phyloP scores from a whole-genome alignment of 2,329 filamentous ascomycete genomes.

The Elsinoe arachidis region DNA sequence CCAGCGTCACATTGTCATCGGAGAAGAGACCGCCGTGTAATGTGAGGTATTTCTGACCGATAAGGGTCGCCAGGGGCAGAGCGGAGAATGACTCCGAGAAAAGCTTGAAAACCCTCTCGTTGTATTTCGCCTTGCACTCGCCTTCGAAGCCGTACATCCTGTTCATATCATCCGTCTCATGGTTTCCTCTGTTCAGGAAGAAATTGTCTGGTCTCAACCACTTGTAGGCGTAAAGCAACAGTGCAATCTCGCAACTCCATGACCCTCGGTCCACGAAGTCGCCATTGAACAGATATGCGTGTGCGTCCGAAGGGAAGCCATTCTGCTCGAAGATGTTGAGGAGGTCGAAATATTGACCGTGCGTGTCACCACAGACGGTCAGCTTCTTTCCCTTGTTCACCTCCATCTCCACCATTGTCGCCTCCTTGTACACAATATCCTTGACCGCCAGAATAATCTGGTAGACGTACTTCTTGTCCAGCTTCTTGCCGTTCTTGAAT shows the following conservation, averaged over 20 bases:
- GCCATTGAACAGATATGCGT: constrained; percentile 95
- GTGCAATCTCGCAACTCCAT: constrained; percentile 95
- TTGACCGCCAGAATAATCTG: constrained; percentile 88
- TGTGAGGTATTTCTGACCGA: constrained; percentile 83
- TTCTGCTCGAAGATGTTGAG: constrained; percentile 93
- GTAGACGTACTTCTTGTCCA: constrained; percentile 94
- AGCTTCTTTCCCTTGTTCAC: constrained; percentile 69
- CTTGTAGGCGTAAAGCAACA: constrained; percentile 93
- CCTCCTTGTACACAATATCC: constrained; percentile 81
- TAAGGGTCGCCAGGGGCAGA: constrained; percentile 79
- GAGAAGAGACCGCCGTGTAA: constrained; percentile 95
- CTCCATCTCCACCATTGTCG: constrained; percentile 92
- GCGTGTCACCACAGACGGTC: constrained; percentile 95
- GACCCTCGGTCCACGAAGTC: constrained; percentile 97
- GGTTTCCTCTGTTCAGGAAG: constrained; percentile 96
- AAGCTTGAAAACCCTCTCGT: constrained; percentile 87
- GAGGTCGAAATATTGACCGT: constrained; percentile 95
- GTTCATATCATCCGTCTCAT: constrained; percentile 99
- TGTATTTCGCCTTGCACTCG: constrained; percentile 97
- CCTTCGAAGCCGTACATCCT: constrained; percentile 96
- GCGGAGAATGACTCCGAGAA: constrained; percentile 98
- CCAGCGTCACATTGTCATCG: constrained; percentile 81
- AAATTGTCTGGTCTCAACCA: constrained; percentile 76
- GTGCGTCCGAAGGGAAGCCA: constrained; percentile 72
- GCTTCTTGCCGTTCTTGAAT: constrained; percentile 92